Evolutionary conservation across 2,329 filamentous ascomycete species (phyloP).

Genomic region (Emericellopsis cladophorae): DNA sequence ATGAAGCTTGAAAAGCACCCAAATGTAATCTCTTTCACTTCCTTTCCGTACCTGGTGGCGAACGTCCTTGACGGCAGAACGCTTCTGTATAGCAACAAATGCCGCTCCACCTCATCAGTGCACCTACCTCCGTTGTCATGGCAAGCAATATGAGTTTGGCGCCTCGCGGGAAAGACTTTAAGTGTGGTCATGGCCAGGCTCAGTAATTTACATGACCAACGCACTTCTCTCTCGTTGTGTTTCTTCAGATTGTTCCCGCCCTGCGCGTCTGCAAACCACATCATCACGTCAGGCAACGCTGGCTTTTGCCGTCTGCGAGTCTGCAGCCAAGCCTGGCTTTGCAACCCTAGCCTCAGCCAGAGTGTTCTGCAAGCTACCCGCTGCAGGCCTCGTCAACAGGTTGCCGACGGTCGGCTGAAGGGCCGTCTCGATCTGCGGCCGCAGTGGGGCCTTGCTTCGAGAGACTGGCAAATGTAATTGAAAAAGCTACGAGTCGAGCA

Average conservation of each 20-base stretch:
- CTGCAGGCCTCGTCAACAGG: conserved; percentile 8
- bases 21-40: too few relatives aligned
- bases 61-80: too few relatives aligned
- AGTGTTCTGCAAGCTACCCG: conserved; percentile 13
- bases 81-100: too few relatives aligned
- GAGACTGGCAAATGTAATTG: conserved; percentile 20
- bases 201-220: too few relatives aligned
- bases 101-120: too few relatives aligned
- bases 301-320: background rate
- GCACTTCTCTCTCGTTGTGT: too few relatives aligned
- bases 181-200: too few relatives aligned
- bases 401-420: background rate
- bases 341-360: conserved; percentile 7
- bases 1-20: too few relatives aligned
- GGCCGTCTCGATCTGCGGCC: conserved; percentile 25
- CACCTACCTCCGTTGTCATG: too few relatives aligned
- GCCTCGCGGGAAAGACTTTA: too few relatives aligned
- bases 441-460: conserved; percentile 24
- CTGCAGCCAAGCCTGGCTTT: background rate
- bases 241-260: background rate
- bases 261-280: background rate
- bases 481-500: background rate
- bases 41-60: too few relatives aligned
- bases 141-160: too few relatives aligned
- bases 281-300: background rate